Percentiles rank a stretch among this genome's conserved stretches.
These are phyloP conservation scores for Lachnellula cervina DNA, from an alignment of 2,329 filamentous ascomycete genomes.

Conservation along the genomic window DNA sequence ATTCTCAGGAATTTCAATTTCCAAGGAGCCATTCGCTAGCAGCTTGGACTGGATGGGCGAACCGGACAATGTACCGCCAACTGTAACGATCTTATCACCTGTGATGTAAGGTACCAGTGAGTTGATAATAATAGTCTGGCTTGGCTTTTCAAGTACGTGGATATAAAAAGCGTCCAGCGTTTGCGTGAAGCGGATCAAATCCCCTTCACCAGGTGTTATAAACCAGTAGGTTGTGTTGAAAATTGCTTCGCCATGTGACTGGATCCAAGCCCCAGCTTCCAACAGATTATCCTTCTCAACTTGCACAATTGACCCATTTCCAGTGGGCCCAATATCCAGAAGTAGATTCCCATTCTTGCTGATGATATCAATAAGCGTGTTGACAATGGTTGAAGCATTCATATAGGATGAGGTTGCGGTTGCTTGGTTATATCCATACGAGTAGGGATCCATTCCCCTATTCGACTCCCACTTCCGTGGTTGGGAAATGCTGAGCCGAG, in stretches of 20 bases:
- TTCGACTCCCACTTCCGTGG: slow-evolving; percentile 55
- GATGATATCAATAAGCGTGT: slow-evolving; percentile 45
- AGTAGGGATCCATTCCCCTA: slow-evolving; percentile 53
- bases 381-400: slow-evolving; percentile 44
- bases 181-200: slow-evolving; percentile 7
- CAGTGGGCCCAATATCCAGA: slow-evolving; percentile 49
- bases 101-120: slow-evolving; percentile 2
- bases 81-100: slow-evolving; percentile 7
- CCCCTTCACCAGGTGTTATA: slow-evolving; percentile 22
- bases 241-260: slow-evolving; percentile 47
- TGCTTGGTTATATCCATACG: slow-evolving; percentile 53
- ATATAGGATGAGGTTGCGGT: slow-evolving; percentile 46
- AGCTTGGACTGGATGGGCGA: not conserved
- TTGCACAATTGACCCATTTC: slow-evolving; percentile 48
- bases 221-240: slow-evolving; percentile 50
- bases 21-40: not conserved
- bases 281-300: slow-evolving; percentile 43
- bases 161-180: slow-evolving; percentile 11
- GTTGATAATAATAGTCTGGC: not conserved
- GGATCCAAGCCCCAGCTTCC: slow-evolving; percentile 50
- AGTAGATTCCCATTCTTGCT: slow-evolving; percentile 52
- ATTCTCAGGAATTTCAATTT: not conserved
- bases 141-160: not conserved
- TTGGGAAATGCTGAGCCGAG: slow-evolving; percentile 43
- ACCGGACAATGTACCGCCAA: slow-evolving; percentile 2